These are phyloP conservation scores for Leccinellum luteum DNA, from an alignment of 768 basidiomycete genomes.

Conservation along the genomic window DNA sequence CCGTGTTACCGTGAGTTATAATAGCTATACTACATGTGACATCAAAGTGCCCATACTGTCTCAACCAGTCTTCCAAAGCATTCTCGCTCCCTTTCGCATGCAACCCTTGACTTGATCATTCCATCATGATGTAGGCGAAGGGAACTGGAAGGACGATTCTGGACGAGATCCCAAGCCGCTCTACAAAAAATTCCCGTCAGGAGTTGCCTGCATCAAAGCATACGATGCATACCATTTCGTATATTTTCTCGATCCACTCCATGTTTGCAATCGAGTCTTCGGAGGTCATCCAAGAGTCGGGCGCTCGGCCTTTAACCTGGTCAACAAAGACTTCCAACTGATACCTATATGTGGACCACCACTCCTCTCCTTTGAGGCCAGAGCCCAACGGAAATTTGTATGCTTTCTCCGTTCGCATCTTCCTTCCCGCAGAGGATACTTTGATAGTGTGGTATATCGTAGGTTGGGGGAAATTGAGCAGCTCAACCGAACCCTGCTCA, in stretches of 20 bases:
- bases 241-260: constrained; percentile 56
- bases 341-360: constrained; percentile 56
- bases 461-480: constrained; percentile 44
- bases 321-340: constrained; percentile 68
- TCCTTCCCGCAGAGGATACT: constrained; percentile 35
- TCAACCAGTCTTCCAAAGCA: no score
- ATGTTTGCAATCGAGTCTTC: constrained; percentile 58
- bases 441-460: constrained; percentile 49
- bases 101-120: background rate
- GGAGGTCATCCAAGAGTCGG: constrained; percentile 51
- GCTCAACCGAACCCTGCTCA: constrained; percentile 42
- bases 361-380: constrained; percentile 44
- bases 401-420: constrained; percentile 40
- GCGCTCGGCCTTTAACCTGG: constrained; percentile 47
- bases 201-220: background rate
- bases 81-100: background rate
- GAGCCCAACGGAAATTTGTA: constrained; percentile 38
- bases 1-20: background rate
- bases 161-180: constrained; percentile 35
- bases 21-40: constrained; percentile 7
- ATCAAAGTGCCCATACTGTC: no score
- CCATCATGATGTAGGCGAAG: constrained; percentile 2
- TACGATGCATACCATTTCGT: constrained; percentile 41
- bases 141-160: constrained; percentile 28
- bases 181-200: constrained; percentile 15